Evolutionary conservation across 257 asterid genomes (phyloP).

Genomic region (Rauvolfia tetraphylla): DNA sequence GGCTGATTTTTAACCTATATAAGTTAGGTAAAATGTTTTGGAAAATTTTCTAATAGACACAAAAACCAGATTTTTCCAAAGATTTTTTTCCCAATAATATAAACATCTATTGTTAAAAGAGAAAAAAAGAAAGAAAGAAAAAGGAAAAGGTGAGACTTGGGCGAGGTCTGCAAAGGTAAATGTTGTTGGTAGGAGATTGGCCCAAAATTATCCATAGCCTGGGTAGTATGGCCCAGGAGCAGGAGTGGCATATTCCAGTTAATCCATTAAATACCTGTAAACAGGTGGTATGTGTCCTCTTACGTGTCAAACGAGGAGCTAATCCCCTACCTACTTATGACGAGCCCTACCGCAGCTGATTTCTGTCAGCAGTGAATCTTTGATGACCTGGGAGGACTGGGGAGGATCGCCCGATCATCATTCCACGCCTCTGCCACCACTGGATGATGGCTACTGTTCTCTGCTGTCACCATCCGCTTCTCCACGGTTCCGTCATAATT

Average conservation of each 20-base stretch:
- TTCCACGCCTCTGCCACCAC: constrained; percentile 28
- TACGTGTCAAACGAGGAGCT: constrained; percentile 5
- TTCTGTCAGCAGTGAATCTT: not conserved
- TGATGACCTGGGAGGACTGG: constrained; percentile 31
- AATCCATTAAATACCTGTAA: not conserved
- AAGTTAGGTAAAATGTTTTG: no score
- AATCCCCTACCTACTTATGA: not conserved
- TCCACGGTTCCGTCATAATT: constrained; percentile 5
- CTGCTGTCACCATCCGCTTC: constrained; percentile 20
- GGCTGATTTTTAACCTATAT: no score
- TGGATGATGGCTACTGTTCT: constrained; percentile 19
- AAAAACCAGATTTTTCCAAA: no score
- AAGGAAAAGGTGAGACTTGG: no score
- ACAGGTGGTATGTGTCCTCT: not conserved
- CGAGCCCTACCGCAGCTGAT: constrained; percentile 14
- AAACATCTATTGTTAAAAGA: no score
- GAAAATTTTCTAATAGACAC: no score
- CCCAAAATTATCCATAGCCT: not conserved
- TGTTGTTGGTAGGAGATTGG: no score
- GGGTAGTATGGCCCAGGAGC: not conserved
- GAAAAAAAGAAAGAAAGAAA: no score
- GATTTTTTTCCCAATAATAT: no score
- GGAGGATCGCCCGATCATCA: constrained; percentile 25
- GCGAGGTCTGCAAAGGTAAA: no score
- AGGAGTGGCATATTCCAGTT: not conserved